A percentile compares a stretch with the other conserved stretches of the same genome.
Evolutionary conservation across 306 rosid species (phyloP).

Genomic region (Purshia tridentata): DNA sequence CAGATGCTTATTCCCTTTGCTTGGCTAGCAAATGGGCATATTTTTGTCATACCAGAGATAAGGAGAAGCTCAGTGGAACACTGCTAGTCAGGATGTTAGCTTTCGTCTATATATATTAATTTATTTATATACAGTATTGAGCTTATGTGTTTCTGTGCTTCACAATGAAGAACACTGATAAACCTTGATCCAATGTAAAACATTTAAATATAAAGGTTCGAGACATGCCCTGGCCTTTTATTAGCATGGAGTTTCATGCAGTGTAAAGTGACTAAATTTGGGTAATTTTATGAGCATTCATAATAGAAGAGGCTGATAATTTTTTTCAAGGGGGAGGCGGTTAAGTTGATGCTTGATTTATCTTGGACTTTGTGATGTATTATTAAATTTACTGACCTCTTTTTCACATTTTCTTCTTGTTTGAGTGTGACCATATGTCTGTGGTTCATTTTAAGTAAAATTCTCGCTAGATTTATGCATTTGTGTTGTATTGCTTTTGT

Average conservation of each 20-base stretch:
- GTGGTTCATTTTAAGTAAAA: background rate
- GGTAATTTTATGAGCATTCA: background rate
- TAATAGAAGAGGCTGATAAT: background rate
- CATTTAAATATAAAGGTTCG: background rate
- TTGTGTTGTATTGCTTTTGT: constrained; percentile 23
- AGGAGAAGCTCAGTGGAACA: constrained; percentile 8
- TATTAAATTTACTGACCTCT: background rate
- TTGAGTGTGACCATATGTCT: background rate
- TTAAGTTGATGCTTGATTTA: background rate
- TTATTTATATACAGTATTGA: background rate
- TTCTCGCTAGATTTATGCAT: constrained; percentile 3
- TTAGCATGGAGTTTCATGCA: background rate
- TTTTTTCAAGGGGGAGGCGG: background rate
- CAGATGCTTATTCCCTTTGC: background rate
- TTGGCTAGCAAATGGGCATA: background rate
- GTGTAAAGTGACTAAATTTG: background rate
- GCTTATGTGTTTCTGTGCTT: background rate
- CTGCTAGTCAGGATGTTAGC: background rate
- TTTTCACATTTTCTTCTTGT: background rate
- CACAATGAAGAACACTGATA: background rate
- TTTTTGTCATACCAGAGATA: background rate
- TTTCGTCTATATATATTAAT: background rate
- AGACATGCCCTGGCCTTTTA: background rate
- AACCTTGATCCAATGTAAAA: background rate
- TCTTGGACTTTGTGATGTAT: background rate